phyloP scores from a whole-genome alignment of 1,284 basidiomycete genomes.

The Boletellus sp. region DNA sequence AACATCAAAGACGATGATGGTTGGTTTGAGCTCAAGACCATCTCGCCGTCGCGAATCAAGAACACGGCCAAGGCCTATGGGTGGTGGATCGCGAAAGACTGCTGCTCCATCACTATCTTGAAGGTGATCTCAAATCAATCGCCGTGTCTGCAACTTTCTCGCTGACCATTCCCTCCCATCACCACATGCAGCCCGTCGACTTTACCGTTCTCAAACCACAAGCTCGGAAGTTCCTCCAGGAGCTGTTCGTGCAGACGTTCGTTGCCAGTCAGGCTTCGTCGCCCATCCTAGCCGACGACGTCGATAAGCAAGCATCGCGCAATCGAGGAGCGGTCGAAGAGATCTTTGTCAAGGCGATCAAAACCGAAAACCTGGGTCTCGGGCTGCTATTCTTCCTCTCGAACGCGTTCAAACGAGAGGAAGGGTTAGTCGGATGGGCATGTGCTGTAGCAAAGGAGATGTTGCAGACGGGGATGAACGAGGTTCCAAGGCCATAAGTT shows the following conservation, averaged over 20 bases:
- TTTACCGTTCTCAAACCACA: slow-evolving; percentile 70
- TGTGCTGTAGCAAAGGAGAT: slow-evolving; percentile 64
- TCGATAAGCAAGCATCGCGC: slow-evolving; percentile 39
- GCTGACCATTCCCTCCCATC: no score
- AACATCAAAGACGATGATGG: slow-evolving; percentile 49
- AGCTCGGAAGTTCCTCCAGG: slow-evolving; percentile 63
- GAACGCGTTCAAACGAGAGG: slow-evolving; percentile 43
- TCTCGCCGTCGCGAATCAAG: slow-evolving; percentile 56
- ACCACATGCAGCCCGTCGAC: slow-evolving; percentile 66
- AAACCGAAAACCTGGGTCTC: slow-evolving; percentile 57
- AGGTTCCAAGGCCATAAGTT: slow-evolving; percentile 41
- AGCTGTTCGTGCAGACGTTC: slow-evolving; percentile 67
- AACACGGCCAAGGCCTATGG: slow-evolving; percentile 78
- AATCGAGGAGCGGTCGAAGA: slow-evolving; percentile 67
- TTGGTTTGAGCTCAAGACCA: slow-evolving; percentile 49
- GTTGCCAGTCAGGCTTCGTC: slow-evolving; percentile 70
- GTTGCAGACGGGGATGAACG: slow-evolving; percentile 57
- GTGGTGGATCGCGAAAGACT: slow-evolving; percentile 81
- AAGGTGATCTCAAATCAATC: slow-evolving; percentile 53
- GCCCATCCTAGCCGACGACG: slow-evolving; percentile 48
- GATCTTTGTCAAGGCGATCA: slow-evolving; percentile 66
- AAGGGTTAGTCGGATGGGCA: slow-evolving; percentile 60
- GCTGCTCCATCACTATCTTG: slow-evolving; percentile 69
- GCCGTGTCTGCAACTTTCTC: no score
- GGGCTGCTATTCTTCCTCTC: slow-evolving; percentile 70